phyloP scores from a whole-genome alignment of 2,329 filamentous ascomycete species.

The Fusarium nurragi region DNA sequence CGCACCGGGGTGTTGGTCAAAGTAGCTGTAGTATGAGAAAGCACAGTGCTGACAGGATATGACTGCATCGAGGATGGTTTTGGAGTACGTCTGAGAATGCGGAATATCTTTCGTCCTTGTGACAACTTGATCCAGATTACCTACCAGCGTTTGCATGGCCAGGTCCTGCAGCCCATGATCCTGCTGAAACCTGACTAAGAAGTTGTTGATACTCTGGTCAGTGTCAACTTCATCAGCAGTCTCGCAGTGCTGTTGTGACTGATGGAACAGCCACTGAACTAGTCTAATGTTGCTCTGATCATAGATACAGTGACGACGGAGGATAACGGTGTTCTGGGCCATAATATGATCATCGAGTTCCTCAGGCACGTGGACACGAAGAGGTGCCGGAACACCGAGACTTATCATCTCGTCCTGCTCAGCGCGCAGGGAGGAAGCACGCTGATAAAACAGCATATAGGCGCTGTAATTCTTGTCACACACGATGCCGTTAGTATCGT shows the following conservation, averaged over 20 bases:
- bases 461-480: constrained; percentile 83
- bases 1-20: constrained; percentile 62
- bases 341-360: constrained; percentile 68
- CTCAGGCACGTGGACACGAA: constrained; percentile 57
- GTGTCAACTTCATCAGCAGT: not conserved
- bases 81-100: constrained; percentile 66
- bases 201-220: constrained; percentile 10
- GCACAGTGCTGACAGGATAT: constrained; percentile 63
- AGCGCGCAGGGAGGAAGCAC: constrained; percentile 70
- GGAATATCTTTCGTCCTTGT: constrained; percentile 75
- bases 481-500: constrained; percentile 56
- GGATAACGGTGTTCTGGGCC: constrained; percentile 75
- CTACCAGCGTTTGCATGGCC: constrained; percentile 65
- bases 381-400: constrained; percentile 45
- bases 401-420: constrained; percentile 58
- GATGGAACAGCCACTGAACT: constrained; percentile 68
- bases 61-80: constrained; percentile 59
- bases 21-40: constrained; percentile 69
- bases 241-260: constrained; percentile 60
- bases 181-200: constrained; percentile 5
- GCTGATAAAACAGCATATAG: constrained; percentile 98
- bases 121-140: constrained; percentile 79
- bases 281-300: constrained; percentile 77
- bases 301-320: constrained; percentile 82
- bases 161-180: constrained; percentile 53